Evolutionary conservation across 345 rosid species (phyloP).

Genomic region (Cardamine occulta): DNA sequence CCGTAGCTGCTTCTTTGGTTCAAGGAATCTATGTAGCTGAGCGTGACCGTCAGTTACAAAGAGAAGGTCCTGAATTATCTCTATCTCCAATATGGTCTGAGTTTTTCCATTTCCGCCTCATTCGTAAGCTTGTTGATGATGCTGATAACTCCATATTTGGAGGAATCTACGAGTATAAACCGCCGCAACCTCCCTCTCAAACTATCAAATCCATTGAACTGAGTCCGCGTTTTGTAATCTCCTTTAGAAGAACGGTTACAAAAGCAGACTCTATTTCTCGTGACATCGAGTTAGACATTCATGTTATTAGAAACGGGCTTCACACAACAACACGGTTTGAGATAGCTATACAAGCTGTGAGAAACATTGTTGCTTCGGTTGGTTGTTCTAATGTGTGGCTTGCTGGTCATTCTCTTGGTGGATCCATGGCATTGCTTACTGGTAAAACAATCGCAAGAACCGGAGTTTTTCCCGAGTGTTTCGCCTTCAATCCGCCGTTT

Average conservation of each 20-base stretch:
- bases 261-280: constrained; percentile 68
- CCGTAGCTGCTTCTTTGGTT: constrained; percentile 80
- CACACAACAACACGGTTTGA: constrained; percentile 75
- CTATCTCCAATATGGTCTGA: constrained; percentile 88
- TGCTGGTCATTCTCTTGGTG: constrained; percentile 93
- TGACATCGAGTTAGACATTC: constrained; percentile 68
- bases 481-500: constrained; percentile 85
- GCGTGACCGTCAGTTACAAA: constrained; percentile 84
- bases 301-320: constrained; percentile 66
- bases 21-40: constrained; percentile 80
- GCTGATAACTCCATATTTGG: constrained; percentile 80
- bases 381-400: constrained; percentile 80
- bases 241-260: constrained; percentile 80
- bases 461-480: constrained; percentile 59
- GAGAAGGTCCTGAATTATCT: constrained; percentile 56
- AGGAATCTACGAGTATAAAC: constrained; percentile 71
- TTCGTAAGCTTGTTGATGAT: constrained; percentile 66
- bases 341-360: constrained; percentile 76
- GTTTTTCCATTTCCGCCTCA: constrained; percentile 66
- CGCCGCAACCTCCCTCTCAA: constrained; percentile 41
- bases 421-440: constrained; percentile 77
- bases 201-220: constrained; percentile 40
- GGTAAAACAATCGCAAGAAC: constrained; percentile 79
- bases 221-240: constrained; percentile 68
- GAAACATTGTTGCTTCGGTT: constrained; percentile 63